Base-by-base conservation (phyloP, 2,329 filamentous ascomycete genomes). In the Pseudocercospora pini-densiflorae region DNA sequence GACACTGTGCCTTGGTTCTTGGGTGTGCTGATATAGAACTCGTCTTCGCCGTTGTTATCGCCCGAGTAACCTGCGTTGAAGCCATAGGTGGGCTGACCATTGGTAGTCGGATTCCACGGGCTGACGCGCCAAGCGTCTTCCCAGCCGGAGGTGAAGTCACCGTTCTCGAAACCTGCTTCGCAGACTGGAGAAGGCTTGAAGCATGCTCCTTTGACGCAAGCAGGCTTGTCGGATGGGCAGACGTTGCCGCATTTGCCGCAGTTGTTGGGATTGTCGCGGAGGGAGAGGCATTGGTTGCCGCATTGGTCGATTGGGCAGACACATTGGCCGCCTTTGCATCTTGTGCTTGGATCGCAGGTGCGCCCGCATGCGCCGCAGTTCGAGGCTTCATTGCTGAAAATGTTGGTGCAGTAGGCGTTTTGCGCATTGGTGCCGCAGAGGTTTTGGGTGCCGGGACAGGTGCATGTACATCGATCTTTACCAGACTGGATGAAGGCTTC, bases 331-430 rank as follows among this genome's bases (percentile, higher is more conserved):
- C 27, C 23, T 9, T 45, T 49, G 57, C 64, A 66, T n/a, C 16
- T 14, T 16, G 61, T 36, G 19, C 54, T 55, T 5, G 65, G 16
- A 1, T 45, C 24, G 29, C 65, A 67, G 4, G 51, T 64, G 29
- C 65, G 53, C 2, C 49, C 62, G 40, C 65, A 67, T 7, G 62
- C 65, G n/a, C 65, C 65, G 19, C 65, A 67, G 45, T 67, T 67
- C 1, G 16, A 16, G 12, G 33, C 16, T 23, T 67, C 65, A 16
- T 24, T 19, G 12, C 62, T 45, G n/a, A 53, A 55, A 14, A 63
- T 53, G 31, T 58, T 53, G 6, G 61, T 49, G 61, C 64, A 66
- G 16, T 29, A 40, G 1, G 14, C 14, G 36, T 40, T 40, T 4
- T 16, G 14, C 14, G 36, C 49, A 0, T 19, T 7, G 3, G 51